Base-by-base conservation (phyloP, 805 yeast species). In the Cyberlindnera amylophila region DNA sequence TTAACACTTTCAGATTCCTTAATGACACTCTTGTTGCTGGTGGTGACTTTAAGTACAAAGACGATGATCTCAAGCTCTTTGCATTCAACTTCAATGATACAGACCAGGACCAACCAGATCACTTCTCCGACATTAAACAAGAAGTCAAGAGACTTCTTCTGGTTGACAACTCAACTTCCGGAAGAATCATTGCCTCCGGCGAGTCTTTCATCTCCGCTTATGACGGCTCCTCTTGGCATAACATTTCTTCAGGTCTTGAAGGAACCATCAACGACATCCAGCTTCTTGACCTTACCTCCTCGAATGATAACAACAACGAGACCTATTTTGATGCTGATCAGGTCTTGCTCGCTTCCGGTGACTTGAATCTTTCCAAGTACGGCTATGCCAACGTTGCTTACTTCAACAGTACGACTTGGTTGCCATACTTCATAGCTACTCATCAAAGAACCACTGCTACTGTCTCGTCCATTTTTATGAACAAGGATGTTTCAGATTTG, bases 391-490 rank as follows among this genome's bases (percentile, higher is more conserved):
- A 80, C 31, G 69, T 79, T 21, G 91, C 90, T 0, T 62, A 76
- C 23, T 86, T 61, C 62, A 79, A 86, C 55, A 89, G 95, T 1
- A 50, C 65, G 0, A 38, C 51, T 7, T 88, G 96, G 95, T 54
- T 64, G 24, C 95, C 96, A 11, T 77, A 71, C 44, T 57, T 78
- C 3, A 74, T 74, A 46, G 63, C 84, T 1, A 57, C 62, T 5
- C 44, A 59, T 2, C 53, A 57, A 6, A 28, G 38, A 2, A 36
- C 62, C 2, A 34, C 53, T 0, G 39, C 67, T 2, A 43, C 42
- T 1, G 52, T 61, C 16, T 53, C 50, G 35, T 57, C 64, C 6
- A 53, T 71, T 29, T 58, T 69, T 38, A 55, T 64, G 34, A 67
- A 70, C 45, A 64, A 62, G 32, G 71, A 72, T 29, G 50, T 63